Conservation (phyloP, 2,329 filamentous ascomycete species). For the Penicillium sclerotiorum region DNA sequence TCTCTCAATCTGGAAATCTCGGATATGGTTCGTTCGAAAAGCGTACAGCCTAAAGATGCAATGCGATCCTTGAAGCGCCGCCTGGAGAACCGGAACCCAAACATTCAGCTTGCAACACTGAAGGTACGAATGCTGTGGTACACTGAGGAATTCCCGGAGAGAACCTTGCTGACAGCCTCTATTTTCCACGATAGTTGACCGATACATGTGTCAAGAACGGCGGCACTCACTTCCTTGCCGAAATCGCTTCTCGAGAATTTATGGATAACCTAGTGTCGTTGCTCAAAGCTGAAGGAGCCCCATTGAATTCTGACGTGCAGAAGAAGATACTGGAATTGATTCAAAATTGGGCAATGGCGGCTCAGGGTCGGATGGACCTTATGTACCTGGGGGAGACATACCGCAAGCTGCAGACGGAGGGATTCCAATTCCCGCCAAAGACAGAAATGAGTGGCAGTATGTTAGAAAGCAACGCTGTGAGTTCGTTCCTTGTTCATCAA, state of each 20-base stretch:
- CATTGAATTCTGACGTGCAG: constrained; percentile 83
- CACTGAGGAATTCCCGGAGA: too few species aligned
- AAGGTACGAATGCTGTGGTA: constrained; percentile 58
- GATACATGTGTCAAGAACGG: constrained; percentile 99
- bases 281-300: constrained; percentile 74
- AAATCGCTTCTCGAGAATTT: constrained; percentile 95
- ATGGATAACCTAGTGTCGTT: constrained; percentile 96
- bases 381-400: constrained; percentile 90
- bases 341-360: constrained; percentile 88
- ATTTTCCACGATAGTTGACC: constrained; percentile 65
- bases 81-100: constrained; percentile 97
- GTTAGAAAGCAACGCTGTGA: constrained; percentile 92
- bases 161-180: not conserved
- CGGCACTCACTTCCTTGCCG: constrained; percentile 87
- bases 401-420: constrained; percentile 76
- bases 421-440: constrained; percentile 85
- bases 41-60: constrained; percentile 93
- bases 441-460: constrained; percentile 90
- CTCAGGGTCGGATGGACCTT: constrained; percentile 80
- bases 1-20: constrained; percentile 97
- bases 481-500: constrained; percentile 36
- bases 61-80: constrained; percentile 95
- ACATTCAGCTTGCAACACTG: constrained; percentile 91
- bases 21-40: constrained; percentile 95
- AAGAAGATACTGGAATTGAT: constrained; percentile 90